Evolutionary conservation across 129 eudicot genomes (phyloP), one percentile per base, ranked within the genome.

Genomic region (Chrysanthemum seticuspe): DNA sequence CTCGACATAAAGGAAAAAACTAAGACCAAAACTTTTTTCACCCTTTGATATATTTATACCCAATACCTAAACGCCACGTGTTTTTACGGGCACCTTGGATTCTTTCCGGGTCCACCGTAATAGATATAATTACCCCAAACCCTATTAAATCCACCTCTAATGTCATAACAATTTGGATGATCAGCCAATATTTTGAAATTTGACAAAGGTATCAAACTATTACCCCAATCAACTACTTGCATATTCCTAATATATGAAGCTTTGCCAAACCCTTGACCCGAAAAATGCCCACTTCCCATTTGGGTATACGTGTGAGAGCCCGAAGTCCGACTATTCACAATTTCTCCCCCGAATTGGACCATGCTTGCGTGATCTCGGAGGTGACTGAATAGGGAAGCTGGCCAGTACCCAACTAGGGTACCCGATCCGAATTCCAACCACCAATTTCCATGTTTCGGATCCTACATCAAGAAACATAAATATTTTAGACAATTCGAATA

Each of bases 281-380:
- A 80, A 77, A 94, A 94, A 88, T 94, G 98, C 2, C 98, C 98
- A 57, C 98, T 94, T 13, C 98, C 98, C 98, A 94, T 94, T 78
- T 94, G 93, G 47, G 98, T 94, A 0, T 76, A 68, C 0, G 97
- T 94, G 82, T 94, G 98, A 12, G 74, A 71, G 0, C 92, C 87
- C 2, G 84, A 70, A 12, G 85, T 0, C 23, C 85, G 76, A 0
- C 82, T 80, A 11, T 94, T 88, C 3, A 94, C 93, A 13, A 94
- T 21, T 83, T 94, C 98, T 19, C 98, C 98, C 14, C 98, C 98
- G 21, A 86, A 94, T 65, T 94, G 97, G 6, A 90, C 86, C 98
- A 87, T 94, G 68, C 83, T 94, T 49, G 98, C 98, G 50, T 86
- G 90, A 19, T 79, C 79, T 25, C 86, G 74, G 1, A 94, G 85